Evolutionary conservation across 805 yeast genomes (phyloP).

Genomic region (Metschnikowia lochheadii): DNA sequence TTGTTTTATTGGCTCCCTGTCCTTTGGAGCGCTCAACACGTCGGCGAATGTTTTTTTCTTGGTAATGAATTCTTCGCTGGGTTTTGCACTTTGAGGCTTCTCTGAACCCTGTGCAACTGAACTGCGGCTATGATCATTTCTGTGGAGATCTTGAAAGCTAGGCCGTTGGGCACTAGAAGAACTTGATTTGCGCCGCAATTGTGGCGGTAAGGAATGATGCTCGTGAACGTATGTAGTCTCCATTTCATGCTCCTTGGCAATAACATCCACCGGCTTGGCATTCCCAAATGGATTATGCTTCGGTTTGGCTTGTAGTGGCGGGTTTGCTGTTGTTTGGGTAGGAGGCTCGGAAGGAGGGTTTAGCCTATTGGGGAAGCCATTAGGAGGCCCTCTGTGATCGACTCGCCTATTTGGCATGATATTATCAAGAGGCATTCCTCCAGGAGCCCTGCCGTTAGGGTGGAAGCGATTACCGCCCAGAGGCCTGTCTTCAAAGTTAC

Average conservation of each 20-base stretch:
- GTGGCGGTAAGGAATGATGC: neutral
- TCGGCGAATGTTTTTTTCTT: constrained; percentile 39
- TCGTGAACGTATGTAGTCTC: constrained; percentile 27
- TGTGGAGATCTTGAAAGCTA: neutral
- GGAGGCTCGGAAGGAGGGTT: neutral
- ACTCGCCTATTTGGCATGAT: constrained; percentile 4
- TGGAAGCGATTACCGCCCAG: constrained; percentile 1
- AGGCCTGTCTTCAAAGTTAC: constrained; percentile 10
- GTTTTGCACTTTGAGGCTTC: neutral
- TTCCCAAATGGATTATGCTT: constrained; percentile 74
- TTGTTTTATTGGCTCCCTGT: constrained; percentile 15
- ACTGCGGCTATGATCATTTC: neutral
- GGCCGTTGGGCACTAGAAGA: neutral
- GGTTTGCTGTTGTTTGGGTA: neutral
- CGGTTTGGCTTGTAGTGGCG: constrained; percentile 12
- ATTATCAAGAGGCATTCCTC: constrained; percentile 15
- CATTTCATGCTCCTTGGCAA: constrained; percentile 58
- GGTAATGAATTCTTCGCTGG: neutral
- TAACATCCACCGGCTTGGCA: constrained; percentile 82
- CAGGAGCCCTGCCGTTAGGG: constrained; percentile 9
- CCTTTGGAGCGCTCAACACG: constrained; percentile 28
- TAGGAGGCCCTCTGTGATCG: neutral
- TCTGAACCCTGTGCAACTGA: neutral
- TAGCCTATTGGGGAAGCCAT: neutral
- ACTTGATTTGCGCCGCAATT: constrained; percentile 3